A percentile compares a stretch with the other conserved stretches of the same genome.
phyloP scores from a whole-genome alignment of 768 basidiomycete species.

The Lentinula detonsa region DNA sequence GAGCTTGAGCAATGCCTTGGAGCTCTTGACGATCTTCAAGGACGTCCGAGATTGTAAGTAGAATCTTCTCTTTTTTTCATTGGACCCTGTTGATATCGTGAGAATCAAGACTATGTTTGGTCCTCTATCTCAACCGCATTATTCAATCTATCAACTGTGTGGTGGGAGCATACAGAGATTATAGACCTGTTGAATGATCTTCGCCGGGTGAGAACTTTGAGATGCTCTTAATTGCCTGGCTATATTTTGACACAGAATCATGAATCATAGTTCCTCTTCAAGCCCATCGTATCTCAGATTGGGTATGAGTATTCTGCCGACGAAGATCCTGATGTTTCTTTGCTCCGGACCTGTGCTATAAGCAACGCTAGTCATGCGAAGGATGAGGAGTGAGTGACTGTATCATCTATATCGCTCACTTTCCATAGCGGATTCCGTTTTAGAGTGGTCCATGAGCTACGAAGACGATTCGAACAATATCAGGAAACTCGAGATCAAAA shows the following conservation, averaged over 20 bases:
- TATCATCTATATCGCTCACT: neutral
- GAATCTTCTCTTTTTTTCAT: slow-evolving; percentile 8
- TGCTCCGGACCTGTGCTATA: slow-evolving; percentile 74
- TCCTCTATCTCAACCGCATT: slow-evolving; percentile 58
- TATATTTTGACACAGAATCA: neutral
- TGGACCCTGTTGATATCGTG: neutral
- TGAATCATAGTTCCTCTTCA: slow-evolving; percentile 50
- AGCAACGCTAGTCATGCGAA: slow-evolving; percentile 41
- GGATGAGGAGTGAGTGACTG: slow-evolving; percentile 26
- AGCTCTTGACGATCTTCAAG: slow-evolving; percentile 56
- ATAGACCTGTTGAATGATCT: slow-evolving; percentile 53
- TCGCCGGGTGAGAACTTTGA: slow-evolving; percentile 36
- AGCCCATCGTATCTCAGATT: slow-evolving; percentile 70
- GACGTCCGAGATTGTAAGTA: slow-evolving; percentile 65
- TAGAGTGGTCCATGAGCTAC: slow-evolving; percentile 50
- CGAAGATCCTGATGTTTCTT: slow-evolving; percentile 64
- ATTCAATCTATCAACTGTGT: slow-evolving; percentile 48
- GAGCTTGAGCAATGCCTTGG: slow-evolving; percentile 58
- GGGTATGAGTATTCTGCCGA: slow-evolving; percentile 67
- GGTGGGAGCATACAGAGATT: slow-evolving; percentile 75
- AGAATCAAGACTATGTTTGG: slow-evolving; percentile 71
- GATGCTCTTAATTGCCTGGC: neutral
- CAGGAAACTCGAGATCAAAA: slow-evolving; percentile 69
- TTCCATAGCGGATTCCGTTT: slow-evolving; percentile 15
- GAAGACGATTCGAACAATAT: slow-evolving; percentile 64